Percentiles rank a stretch among this genome's conserved stretches.
phyloP scores from a whole-genome alignment of 2,329 filamentous ascomycete species.

The Helotiales sp. region DNA sequence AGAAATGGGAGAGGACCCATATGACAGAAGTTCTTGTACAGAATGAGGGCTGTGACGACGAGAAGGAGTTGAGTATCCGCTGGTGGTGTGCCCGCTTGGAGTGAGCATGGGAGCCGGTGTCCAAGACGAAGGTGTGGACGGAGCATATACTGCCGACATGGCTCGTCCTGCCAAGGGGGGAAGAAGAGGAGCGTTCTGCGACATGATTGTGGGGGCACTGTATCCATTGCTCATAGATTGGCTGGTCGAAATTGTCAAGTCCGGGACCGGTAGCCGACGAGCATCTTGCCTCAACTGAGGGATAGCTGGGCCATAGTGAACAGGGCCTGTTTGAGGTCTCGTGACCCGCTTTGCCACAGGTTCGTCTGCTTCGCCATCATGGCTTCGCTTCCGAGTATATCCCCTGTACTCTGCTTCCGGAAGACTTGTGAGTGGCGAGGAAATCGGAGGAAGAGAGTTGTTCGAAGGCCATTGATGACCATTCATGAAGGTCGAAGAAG shows the following conservation, averaged over 20 bases:
- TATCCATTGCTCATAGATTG: conserved; percentile 36
- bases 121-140: conserved; percentile 55
- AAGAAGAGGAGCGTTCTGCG: conserved; percentile 38
- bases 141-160: conserved; percentile 75
- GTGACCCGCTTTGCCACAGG: conserved; percentile 57
- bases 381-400: conserved; percentile 59
- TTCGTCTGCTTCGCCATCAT: conserved; percentile 58
- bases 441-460: conserved; percentile 45
- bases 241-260: conserved; percentile 57
- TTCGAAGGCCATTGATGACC: conserved; percentile 43
- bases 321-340: conserved; percentile 28
- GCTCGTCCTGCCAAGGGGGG: conserved; percentile 54
- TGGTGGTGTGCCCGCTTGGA: conserved; percentile 29
- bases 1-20: conserved; percentile 45
- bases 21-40: conserved; percentile 42
- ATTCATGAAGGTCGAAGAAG: conserved; percentile 36
- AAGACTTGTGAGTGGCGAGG: conserved; percentile 41
- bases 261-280: conserved; percentile 70
- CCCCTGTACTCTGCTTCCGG: conserved; percentile 47
- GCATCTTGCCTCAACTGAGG: conserved; percentile 41
- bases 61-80: conserved; percentile 44
- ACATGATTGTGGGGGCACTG: conserved; percentile 28
- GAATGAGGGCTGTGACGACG: conserved; percentile 43
- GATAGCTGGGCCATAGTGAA: conserved; percentile 22
- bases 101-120: conserved; percentile 47